Conservation (phyloP, 371 early-diverging fungal genomes). For the Sporodiniella umbellata region DNA sequence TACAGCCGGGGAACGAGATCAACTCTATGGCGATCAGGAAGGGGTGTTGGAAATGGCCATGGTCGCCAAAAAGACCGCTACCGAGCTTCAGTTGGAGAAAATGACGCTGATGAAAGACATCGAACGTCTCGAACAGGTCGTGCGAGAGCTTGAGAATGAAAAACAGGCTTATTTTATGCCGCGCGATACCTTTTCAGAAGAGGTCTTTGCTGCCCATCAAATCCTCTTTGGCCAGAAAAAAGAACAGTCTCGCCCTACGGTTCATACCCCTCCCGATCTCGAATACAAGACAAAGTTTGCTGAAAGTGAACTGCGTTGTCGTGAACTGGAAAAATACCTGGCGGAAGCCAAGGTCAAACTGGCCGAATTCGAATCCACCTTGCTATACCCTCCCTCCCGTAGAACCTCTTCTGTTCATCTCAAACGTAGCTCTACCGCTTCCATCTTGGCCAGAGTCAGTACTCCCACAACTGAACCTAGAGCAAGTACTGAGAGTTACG, state of each 20-base stretch:
- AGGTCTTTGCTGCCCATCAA: constrained; percentile 44
- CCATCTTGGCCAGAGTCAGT: constrained; percentile 25
- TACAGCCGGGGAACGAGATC: constrained; percentile 27
- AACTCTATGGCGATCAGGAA: constrained; percentile 35
- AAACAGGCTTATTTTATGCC: constrained; percentile 41
- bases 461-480: constrained; percentile 27
- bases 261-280: constrained; percentile 3
- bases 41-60: constrained; percentile 31
- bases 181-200: constrained; percentile 38
- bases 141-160: constrained; percentile 34
- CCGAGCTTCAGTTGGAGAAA: constrained; percentile 41
- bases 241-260: constrained; percentile 15
- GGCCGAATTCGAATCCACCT: constrained; percentile 37
- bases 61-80: constrained; percentile 35
- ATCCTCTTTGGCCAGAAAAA: constrained; percentile 28
- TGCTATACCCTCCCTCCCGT: constrained; percentile 11
- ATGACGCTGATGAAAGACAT: constrained; percentile 28
- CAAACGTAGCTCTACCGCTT: constrained; percentile 27
- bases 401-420: constrained; percentile 14
- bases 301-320: constrained; percentile 45
- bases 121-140: constrained; percentile 23
- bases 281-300: constrained; percentile 37
- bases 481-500: constrained; percentile 37
- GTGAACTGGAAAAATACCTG: constrained; percentile 46
- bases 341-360: constrained; percentile 48